Evolutionary conservation across 78 protist species (phyloP), one percentile per base, ranked within the genome.

Genomic region (Dictyostelium brefeldianum): DNA sequence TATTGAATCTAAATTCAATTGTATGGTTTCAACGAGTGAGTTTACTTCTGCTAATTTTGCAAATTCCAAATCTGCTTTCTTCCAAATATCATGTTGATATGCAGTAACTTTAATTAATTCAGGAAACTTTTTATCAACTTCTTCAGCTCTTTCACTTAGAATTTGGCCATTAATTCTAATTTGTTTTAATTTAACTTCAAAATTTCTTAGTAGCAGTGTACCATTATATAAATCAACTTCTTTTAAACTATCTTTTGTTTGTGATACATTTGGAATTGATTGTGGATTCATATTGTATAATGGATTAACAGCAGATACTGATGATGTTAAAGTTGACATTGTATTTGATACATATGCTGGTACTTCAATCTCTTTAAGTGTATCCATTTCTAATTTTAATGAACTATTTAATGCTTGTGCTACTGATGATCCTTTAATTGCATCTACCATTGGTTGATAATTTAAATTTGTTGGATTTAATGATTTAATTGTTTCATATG

Each of bases 201-300:
- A 85, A 65, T 59, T 41, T 43, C 92, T 54, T 29, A 85, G 17
- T 48, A 85, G 36, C 12, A 85, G n/a, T 46, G 78, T n/a, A 59
- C 92, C 92, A 75, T 85, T 85, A n/a, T 74, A 85, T 12, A 70
- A 54, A n/a, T 85, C 92, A 0, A 85, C 54, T 17, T 85, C 92
- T 17, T 59, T 47, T 22, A 71, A 47, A n/a, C 82, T 73, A 17
- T 85, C 92, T 48, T 75, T 85, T 5, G 8, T 18, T 48, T 85
- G 92, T 27, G 92, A 73, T 14, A 85, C 69, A 15, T 70, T 31
- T 73, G 92, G 92, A 47, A 85, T 11, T 29, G 75, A 74, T 15
- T 18, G 53, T 69, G 20, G 78, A 10, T 22, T 46, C 65, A 65
- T 46, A 69, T 25, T 17, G n/a, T 78, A 8, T 14, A 31, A 47